A percentile compares a stretch with the other conserved stretches of the same genome.
Evolutionary conservation across 2,329 filamentous ascomycete genomes (phyloP).

Genomic region (Colletotrichum caudatum): DNA sequence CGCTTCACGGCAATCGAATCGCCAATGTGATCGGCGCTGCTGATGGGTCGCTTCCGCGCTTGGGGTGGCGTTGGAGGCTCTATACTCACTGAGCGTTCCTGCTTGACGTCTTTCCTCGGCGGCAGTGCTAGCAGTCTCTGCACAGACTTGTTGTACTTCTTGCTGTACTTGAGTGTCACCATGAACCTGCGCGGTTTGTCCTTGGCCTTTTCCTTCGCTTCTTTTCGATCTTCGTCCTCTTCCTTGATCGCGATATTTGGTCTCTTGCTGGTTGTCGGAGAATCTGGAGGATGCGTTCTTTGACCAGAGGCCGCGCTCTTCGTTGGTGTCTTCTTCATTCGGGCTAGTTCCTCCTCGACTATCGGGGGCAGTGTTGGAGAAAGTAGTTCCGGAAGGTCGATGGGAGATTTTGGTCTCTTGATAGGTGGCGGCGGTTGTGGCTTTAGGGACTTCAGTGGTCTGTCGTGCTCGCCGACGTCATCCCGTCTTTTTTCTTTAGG

Average conservation of each 20-base stretch:
- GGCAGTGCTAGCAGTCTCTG: constrained; percentile 61
- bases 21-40: constrained; percentile 51
- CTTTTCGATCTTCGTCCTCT: constrained; percentile 51
- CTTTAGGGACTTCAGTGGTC: constrained; percentile 32
- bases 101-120: constrained; percentile 48
- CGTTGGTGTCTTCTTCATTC: constrained; percentile 48
- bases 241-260: constrained; percentile 44
- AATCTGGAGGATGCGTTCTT: constrained; percentile 49
- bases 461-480: constrained; percentile 41
- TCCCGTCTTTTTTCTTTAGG: constrained; percentile 47
- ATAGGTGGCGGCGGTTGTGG: constrained; percentile 45
- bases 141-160: constrained; percentile 58
- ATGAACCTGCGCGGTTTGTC: constrained; percentile 49
- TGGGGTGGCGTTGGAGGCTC: constrained; percentile 52
- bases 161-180: constrained; percentile 63
- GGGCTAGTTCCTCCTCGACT: constrained; percentile 61
- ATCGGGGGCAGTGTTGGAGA: constrained; percentile 68
- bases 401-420: constrained; percentile 55
- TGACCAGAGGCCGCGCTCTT: constrained; percentile 43
- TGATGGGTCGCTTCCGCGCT: constrained; percentile 64
- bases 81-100: constrained; percentile 57
- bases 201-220: constrained; percentile 43
- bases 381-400: constrained; percentile 62
- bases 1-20: constrained; percentile 56
- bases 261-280: constrained; percentile 49